Base-by-base conservation (phyloP, 2,329 filamentous ascomycete genomes). In the Monosporascus sp. region DNA sequence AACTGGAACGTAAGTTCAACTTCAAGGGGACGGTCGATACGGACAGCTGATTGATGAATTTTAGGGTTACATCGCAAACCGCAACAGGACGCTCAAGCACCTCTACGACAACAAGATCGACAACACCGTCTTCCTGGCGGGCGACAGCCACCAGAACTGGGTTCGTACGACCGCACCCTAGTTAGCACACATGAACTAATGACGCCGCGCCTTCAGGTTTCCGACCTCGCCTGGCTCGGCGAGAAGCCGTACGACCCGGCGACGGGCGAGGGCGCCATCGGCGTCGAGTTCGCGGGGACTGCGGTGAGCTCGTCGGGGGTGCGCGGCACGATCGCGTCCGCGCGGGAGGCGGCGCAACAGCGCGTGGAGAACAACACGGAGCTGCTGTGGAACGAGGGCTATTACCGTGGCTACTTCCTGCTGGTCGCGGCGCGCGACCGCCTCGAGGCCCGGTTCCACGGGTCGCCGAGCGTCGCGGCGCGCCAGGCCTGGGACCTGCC, bases 391-490 rank as follows among this genome's bases (percentile, higher is more conserved):
- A 82, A 86, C 60, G 87, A 90, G 53, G 68, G 84, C 7, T 90
- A 87, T 67, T 91, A 90, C 68, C 78, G 87, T 19, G 88, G 87
- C 1, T 91, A 91, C 71, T 90, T 84, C 60, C 80, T 87, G 63
- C 72, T 90, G 41, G 76, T 79, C 48, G 73, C 88, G 52, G 75
- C 71, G 20, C 75, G 80, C 22, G 74, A 85, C 11, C 71, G 78
- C 45, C 75, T 87, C 2, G 73, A 80, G n/a, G 86, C 86, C 0
- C 74, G 76, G 14, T 91, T 79, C 70, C 91, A 84, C 60, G 87
- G 74, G 27, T 69, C 69, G 7, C 85, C 85, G 0, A 84, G 79
- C 1, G 74, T 87, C 5, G 71, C 79, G 24, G 77, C 71, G 5
- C 74, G 83, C 44, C 88, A 87, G 61, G 72, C 77, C 0, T 81